phyloP scores from a whole-genome alignment of 345 rosid genomes.

The Lumnitzera littorea region DNA sequence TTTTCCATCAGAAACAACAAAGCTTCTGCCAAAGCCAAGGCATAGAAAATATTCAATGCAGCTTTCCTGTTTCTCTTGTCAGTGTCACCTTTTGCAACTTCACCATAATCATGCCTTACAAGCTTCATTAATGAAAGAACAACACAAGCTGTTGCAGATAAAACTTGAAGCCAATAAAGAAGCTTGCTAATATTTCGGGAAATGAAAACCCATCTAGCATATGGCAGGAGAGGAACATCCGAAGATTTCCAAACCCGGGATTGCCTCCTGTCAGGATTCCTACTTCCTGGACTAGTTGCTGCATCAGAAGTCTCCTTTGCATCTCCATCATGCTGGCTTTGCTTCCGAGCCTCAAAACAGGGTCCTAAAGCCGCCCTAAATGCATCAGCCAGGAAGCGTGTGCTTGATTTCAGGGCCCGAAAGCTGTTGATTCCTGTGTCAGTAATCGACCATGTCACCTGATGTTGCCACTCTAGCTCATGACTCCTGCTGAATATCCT shows the following conservation, averaged over 20 bases:
- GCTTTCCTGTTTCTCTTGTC: constrained; percentile 66
- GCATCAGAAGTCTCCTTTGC: constrained; percentile 13
- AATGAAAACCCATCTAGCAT: constrained; percentile 60
- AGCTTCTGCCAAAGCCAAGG: constrained; percentile 81
- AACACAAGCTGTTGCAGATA: constrained; percentile 69
- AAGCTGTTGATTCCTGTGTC: constrained; percentile 70
- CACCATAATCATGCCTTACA: constrained; percentile 64
- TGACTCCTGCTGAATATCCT: constrained; percentile 84
- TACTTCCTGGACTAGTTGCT: constrained; percentile 11
- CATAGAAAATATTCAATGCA: constrained; percentile 67
- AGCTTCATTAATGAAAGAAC: constrained; percentile 70
- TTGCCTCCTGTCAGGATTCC: constrained; percentile 17
- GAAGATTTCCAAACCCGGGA: constrained; percentile 55
- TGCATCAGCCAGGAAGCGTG: constrained; percentile 23
- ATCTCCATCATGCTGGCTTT: constrained; percentile 5
- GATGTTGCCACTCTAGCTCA: constrained; percentile 95
- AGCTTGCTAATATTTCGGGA: constrained; percentile 61
- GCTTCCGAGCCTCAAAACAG: constrained; percentile 17
- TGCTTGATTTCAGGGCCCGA: constrained; percentile 44
- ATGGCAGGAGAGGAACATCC: constrained; percentile 75
- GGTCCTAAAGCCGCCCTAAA: constrained; percentile 20
- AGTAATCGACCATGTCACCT: constrained; percentile 73
- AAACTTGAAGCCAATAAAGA: constrained; percentile 83
- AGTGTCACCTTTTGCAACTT: constrained; percentile 48
- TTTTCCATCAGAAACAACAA: constrained; percentile 73